Conservation (phyloP, 1,284 basidiomycete genomes). For the Phellopilus nigrolimitatus region DNA sequence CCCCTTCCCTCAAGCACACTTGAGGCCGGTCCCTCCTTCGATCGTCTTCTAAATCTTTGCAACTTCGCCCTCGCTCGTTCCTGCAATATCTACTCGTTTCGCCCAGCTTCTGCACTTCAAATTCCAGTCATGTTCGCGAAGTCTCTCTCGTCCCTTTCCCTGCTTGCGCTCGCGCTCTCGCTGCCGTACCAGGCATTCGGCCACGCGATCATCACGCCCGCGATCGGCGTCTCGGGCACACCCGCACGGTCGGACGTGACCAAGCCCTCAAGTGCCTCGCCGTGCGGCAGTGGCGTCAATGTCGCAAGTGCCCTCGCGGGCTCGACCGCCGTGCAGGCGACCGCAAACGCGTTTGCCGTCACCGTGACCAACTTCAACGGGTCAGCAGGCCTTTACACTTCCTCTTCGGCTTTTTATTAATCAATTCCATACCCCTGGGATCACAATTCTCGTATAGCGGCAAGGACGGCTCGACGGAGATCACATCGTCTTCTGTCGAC, state of each 20-base stretch:
- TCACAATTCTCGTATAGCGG: constrained; percentile 31
- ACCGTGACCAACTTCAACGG: constrained; percentile 47
- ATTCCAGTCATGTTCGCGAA: constrained; percentile 6
- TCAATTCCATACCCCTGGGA: neutral
- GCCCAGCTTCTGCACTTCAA: neutral
- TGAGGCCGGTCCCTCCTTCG: constrained; percentile 12
- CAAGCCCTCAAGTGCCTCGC: constrained; percentile 34
- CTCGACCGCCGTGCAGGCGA: constrained; percentile 39
- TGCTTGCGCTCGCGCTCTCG: constrained; percentile 24
- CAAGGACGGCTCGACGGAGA: constrained; percentile 46
- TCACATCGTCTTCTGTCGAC: constrained; percentile 36
- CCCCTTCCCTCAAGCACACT: neutral
- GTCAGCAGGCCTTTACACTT: constrained; percentile 31
- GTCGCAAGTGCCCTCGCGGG: constrained; percentile 38
- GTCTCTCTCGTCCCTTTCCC: constrained; percentile 2
- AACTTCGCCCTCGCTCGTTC: neutral
- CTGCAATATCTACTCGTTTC: neutral
- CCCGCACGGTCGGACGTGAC: constrained; percentile 41
- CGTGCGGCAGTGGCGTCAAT: constrained; percentile 42
- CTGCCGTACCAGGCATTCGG: constrained; percentile 36
- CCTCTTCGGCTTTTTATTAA: neutral
- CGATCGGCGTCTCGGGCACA: constrained; percentile 41
- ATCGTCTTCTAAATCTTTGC: neutral
- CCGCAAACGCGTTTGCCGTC: constrained; percentile 39
- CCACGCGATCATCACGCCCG: constrained; percentile 44